Percentiles rank a stretch among this genome's conserved stretches.
Evolutionary conservation across 768 basidiomycete species (phyloP).

Genomic region (Russula brevipes): DNA sequence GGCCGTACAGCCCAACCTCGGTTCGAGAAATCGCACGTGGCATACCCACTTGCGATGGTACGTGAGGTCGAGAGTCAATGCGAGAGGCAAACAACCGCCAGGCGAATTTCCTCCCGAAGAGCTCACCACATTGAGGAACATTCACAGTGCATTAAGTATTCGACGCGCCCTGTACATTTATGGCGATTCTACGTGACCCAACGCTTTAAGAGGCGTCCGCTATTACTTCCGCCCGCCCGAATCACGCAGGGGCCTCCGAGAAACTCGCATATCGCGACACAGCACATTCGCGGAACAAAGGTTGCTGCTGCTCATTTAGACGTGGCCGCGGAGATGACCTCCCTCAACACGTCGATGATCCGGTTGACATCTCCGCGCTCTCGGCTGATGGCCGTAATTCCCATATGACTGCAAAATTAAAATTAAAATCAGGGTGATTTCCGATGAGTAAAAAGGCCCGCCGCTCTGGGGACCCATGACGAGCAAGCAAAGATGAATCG

Average conservation of each 20-base stretch:
- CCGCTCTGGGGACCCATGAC: not conserved
- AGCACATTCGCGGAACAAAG: too few species aligned
- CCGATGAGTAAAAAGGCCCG: not conserved
- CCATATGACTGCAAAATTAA: slow-evolving; percentile 75
- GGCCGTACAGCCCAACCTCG: too few species aligned
- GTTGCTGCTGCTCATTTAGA: slow-evolving; percentile 15
- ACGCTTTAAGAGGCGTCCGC: not conserved
- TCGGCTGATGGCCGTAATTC: slow-evolving; percentile 68
- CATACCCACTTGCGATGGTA: too few species aligned
- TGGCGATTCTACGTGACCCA: too few species aligned
- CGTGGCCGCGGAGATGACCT: slow-evolving; percentile 43
- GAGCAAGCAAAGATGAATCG: not conserved
- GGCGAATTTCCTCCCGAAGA: too few species aligned
- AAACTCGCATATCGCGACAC: not conserved
- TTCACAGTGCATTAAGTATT: not conserved
- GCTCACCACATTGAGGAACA: too few species aligned
- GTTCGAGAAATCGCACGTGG: not conserved
- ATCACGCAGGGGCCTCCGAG: not conserved
- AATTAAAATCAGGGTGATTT: not conserved
- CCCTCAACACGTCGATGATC: slow-evolving; percentile 60
- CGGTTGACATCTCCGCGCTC: slow-evolving; percentile 71
- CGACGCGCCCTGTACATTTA: not conserved
- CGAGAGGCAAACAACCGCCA: too few species aligned
- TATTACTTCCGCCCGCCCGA: not conserved
- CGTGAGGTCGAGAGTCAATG: too few species aligned